Base-by-base conservation (phyloP, 2,329 filamentous ascomycete species). In the Alternaria consortialis region DNA sequence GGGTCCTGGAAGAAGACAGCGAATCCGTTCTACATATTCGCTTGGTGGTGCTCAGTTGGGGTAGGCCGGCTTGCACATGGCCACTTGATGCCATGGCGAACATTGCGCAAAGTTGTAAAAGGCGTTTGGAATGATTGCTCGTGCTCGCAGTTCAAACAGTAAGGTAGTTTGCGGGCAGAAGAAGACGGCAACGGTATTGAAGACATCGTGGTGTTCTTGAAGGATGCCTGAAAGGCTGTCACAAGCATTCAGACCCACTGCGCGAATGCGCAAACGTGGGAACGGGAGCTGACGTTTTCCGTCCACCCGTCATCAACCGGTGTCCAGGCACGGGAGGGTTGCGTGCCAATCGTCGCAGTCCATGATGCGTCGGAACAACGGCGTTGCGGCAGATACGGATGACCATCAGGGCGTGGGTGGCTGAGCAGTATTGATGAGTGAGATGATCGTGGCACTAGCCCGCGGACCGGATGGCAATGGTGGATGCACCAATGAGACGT, bases 1-100 rank as follows among this genome's bases (percentile, higher is more conserved):
- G 58, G 8, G 73, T 74, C 44, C 65, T 67, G 5, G 68, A 70
- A 4, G 71, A 74, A 11, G 67, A 71, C 25, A 74, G 51, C 34
- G 69, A 73, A 51, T 74, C 73, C 53, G 72, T 63, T 43, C 73
- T 65, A 37, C 54, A 44, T 34, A 51, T 27, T 31, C 67, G 63
- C 25, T 71, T 68, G 25, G 58, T 52, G 5, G 52, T 72, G 37
- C 53, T 64, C 36, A 72, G 58, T 59, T 62, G 67, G 4, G 68
- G 70, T 54, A 75, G 53, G 39, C 58, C 46, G 2, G 53, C 31
- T 32, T 61, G 58, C 43, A 56, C 53, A 43, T 57, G 57, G 42
- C 52, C 31, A 29, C 36, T 60, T 17, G 62, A 58, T 25, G 58
- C 17, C 20, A 63, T 57, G 34, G 52, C 39, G 23, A 60, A 60